Evolutionary conservation across 148 eudicot species (phyloP).

Genomic region (Rhododendron kiyosumense): DNA sequence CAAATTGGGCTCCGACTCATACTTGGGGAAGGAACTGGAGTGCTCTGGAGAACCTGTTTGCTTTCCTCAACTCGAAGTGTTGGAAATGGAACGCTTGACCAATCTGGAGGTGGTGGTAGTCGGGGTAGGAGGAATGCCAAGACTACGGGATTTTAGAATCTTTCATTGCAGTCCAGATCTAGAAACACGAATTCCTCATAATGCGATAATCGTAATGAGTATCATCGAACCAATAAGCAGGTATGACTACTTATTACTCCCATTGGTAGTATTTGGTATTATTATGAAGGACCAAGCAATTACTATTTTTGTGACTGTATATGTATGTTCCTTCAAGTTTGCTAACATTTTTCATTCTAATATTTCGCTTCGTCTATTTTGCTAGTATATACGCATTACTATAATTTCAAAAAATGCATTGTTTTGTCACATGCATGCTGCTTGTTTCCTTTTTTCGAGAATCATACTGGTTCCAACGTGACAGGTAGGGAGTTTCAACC

Average conservation of each 20-base stretch:
- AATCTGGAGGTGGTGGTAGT: background rate
- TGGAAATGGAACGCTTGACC: background rate
- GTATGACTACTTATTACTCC: too few species aligned
- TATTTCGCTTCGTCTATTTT: too few species aligned
- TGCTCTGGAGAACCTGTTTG: background rate
- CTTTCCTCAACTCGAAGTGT: constrained; percentile 7
- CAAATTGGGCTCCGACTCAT: fast-evolving
- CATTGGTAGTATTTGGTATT: too few species aligned
- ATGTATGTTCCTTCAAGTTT: background rate
- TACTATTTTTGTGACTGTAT: background rate
- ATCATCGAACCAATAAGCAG: too few species aligned
- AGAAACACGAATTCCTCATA: background rate
- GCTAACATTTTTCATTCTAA: background rate
- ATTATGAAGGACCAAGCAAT: too few species aligned
- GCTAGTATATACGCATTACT: too few species aligned
- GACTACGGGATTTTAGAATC: background rate
- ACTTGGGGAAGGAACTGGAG: background rate
- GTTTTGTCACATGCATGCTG: background rate
- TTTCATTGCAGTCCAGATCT: background rate
- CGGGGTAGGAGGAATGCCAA: background rate
- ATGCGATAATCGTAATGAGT: background rate
- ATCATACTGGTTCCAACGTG: background rate
- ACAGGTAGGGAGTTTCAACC: background rate
- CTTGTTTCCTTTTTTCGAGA: too few species aligned
- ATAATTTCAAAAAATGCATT: too few species aligned